Base-by-base conservation (phyloP, 768 basidiomycete species). In the Podaxis sp. region DNA sequence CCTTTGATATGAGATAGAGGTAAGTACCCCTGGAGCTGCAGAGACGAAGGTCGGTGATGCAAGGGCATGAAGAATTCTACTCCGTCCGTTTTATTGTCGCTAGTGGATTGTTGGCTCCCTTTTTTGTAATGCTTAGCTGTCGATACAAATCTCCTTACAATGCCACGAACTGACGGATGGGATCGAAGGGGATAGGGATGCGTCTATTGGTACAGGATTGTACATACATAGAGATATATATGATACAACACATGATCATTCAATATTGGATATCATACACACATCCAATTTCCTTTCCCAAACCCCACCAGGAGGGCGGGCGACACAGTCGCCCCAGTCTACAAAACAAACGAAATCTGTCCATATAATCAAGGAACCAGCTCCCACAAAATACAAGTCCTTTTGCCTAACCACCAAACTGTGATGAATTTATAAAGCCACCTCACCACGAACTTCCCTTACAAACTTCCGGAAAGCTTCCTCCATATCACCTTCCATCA, bases 391-490 rank as follows among this genome's bases (percentile, higher is more conserved):
- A 28, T 20, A 4, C 4, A 22, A 54, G 30, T 30, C 33, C 52
- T 17, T 22, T 53, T 40, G 15, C 20, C 44, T 17, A 46, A 46
- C 5, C 17, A 38, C 38, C 30, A 22, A 56, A 55, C 17, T 15
- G n/a, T 56, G 38, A 41, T 56, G 12, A 38, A 13, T 22, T 12
- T 37, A 40, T 3, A 24, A 37, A 56, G 22, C 20, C 10, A 37
- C 38, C 38, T 56, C 54, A 7, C 55, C 66, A 15, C 65, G 67
- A 22, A 72, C 66, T 48, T 73, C 69, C 20, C 67, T 65, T 13
- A 68, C 72, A 62, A 73, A 74, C 56, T 70, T 70, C 58, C 68
- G 68, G 55, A 74, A 74, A 12, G 69, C 72, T 33, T 72, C 65
- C 57, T 74, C 73, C 26, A 74, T 74, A 54, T 74, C 70, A 26